A percentile compares a stretch with the other conserved stretches of the same genome.
Conservation (phyloP, 2,329 filamentous ascomycete species). For the Trichoderma sp. region DNA sequence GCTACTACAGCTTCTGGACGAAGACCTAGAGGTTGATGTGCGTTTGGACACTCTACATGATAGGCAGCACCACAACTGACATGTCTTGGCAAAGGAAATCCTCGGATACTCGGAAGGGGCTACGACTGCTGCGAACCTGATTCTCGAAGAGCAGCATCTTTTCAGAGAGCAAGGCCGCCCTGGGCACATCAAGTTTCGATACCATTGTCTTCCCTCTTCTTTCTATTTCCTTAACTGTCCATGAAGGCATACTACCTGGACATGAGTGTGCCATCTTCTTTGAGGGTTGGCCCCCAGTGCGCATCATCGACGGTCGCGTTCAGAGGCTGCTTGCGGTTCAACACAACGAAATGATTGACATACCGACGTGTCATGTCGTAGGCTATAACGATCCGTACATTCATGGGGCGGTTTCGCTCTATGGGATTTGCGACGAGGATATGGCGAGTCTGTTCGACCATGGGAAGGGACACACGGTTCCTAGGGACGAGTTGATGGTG, state of each 20-base stretch:
- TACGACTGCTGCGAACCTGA: slow-evolving; percentile 50
- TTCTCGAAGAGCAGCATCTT: slow-evolving; percentile 49
- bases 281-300: slow-evolving; percentile 52
- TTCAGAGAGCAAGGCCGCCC: slow-evolving; percentile 30
- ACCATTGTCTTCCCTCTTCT: slow-evolving; percentile 13
- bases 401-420: slow-evolving; percentile 57
- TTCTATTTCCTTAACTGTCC: background rate
- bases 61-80: background rate
- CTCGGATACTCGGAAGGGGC: slow-evolving; percentile 61
- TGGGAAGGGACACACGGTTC: slow-evolving; percentile 61
- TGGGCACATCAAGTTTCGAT: slow-evolving; percentile 36
- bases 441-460: slow-evolving; percentile 61
- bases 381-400: slow-evolving; percentile 59
- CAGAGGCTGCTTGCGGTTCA: slow-evolving; percentile 49
- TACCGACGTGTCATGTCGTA: slow-evolving; percentile 52
- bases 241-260: background rate
- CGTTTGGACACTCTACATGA: background rate
- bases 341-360: slow-evolving; percentile 47
- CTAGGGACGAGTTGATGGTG: slow-evolving; percentile 49
- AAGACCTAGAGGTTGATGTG: slow-evolving; percentile 34
- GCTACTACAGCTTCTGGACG: slow-evolving; percentile 44
- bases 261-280: slow-evolving; percentile 48
- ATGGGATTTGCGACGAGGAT: slow-evolving; percentile 59
- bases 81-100: slow-evolving; percentile 38
- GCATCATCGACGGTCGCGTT: slow-evolving; percentile 36